Evolutionary conservation across 1,139 yeast genomes (phyloP), one percentile per base, ranked within the genome.

Genomic region (Geotrichum reessii): DNA sequence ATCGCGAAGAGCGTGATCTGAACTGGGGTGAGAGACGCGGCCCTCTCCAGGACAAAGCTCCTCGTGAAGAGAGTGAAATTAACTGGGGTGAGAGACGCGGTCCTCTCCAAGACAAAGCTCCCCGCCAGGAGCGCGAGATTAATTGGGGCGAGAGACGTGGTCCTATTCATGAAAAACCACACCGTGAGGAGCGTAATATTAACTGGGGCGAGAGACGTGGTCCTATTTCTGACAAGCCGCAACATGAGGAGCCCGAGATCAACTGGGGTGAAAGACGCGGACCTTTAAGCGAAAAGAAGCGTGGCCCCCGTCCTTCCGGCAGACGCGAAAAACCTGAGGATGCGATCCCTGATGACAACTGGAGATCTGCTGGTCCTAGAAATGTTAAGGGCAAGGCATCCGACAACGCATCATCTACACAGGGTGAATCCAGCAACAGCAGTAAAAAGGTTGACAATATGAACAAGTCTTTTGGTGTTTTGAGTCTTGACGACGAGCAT

Each of bases 241-340:
- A 46, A 17, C 25, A 17, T 27, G 78, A 76, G 63, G 78, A 78
- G 28, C 60, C 58, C 42, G 62, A 61, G 46, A 52, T 53, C 46
- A 82, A 81, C 69, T 78, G 84, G 82, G 76, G 76, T 59, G 71
- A 69, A 62, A 69, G 67, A 65, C 69, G 73, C 60, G 74, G 74
- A 17, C 80, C 77, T 59, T n/a, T 52, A 24, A 9, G 8, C 17
- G 47, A 37, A 12, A 37, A 37, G 44, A 37, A 37, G 31, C 50
- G 50, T 22, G 50, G 28, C 19, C 27, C 27, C 12, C 50, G 22
- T n/a, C 33, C 27, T 28, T 12, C 3, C 14, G 17, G n/a, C 21
- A 33, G 48, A 21, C 44, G 31, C 31, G 40, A 47, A 22, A 50
- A 53, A 21, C 47, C 37, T 22, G 14, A 27, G 12, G 48, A 48